Evolutionary conservation across 2,329 filamentous ascomycete species (phyloP), one percentile per base, ranked within the genome.

Genomic region (Echinosphaeria canescens): DNA sequence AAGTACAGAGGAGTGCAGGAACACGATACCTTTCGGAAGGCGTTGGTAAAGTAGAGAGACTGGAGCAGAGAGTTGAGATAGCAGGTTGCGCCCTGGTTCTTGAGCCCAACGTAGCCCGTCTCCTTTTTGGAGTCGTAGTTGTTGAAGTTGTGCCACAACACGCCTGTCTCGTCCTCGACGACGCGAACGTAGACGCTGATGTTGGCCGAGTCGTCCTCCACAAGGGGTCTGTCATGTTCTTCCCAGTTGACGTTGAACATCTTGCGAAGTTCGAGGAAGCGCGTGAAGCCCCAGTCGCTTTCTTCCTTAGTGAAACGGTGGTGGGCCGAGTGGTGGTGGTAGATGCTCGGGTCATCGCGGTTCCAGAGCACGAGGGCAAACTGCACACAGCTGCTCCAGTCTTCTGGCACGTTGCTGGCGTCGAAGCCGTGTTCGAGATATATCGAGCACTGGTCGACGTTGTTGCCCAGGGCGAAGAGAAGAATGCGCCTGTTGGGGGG

Each of bases 71-170:
- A 85, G 47, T 88, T 88, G 26, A 88, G 56, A 44, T 88, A 88
- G 50, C 79, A 88, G 2, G 79, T 88, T 26, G 88, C 88, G 35
- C 88, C 88, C 49, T 95, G 88, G 42, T 98, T 98, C 49, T 88
- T 88, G 28, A 98, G 57, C 3, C 88, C 88, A 23, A 98, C 88
- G 55, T 84, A 95, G 30, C 88, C 88, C 0, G 88, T 98, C 51
- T 93, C 84, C 46, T 88, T 91, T 54, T 95, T 98, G n/a, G 88
- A 95, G 46, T 98, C 84, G 47, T 98, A 98, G 51, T 85, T 84
- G 44, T 70, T 61, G 47, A 91, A 85, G 50, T 80, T 88, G 51
- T 90, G 80, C 80, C 80, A 91, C 31, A 91, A 46, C 4, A 88
- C 80, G 29, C 80, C 80, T 1, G 80, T 91, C 34, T 84, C 80